Base-by-base conservation (phyloP, 2,329 filamentous ascomycete genomes). In the Celoporthe dispersa region DNA sequence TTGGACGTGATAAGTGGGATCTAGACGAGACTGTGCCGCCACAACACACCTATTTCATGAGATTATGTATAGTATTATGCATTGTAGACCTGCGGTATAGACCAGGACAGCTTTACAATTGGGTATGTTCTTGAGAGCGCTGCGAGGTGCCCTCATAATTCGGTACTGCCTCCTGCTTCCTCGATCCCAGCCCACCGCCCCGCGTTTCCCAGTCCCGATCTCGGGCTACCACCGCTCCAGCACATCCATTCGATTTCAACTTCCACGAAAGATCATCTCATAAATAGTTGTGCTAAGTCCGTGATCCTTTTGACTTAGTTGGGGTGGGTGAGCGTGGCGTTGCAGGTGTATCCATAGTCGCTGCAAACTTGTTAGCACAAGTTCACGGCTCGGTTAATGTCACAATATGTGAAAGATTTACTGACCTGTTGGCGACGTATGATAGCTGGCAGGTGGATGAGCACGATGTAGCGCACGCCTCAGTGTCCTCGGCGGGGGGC, bases 361-460 rank as follows among this genome's bases (percentile, higher is more conserved):
- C 53, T 57, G 14, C 11, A 33, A 19, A 7, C 19, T 7, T 16
- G 28, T 57, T 22, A 57, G 12, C 33, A 31, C 33, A 3, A 33
- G 5, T 57, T 11, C 28, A 31, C 9, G 25, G 7, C 12, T 28
- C 25, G 51, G n/a, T 55, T 1, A 6, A 1, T 9, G 19, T 41
- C 11, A 25, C 12, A 12, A 6, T 41, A 12, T 5, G n/a, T 16
- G 39, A 16, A 19, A 19, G 3, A 7, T 33, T 33, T 51, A 28
- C 41, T 64, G 48, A 64, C 62, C 62, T 70, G 69, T 70, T 60
- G 41, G 69, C 61, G 31, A 70, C 69, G 44, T 67, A 64, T 2
- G 69, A 70, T 25, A 68, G 69, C 62, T 68, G 69, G 69, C 69
- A 70, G 16, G 25, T 68, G 37, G 63, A 61, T 35, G 66, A 53